Conservation (phyloP, 192 early-diverging fungal species). For the Pecoramyces ruminantium region DNA sequence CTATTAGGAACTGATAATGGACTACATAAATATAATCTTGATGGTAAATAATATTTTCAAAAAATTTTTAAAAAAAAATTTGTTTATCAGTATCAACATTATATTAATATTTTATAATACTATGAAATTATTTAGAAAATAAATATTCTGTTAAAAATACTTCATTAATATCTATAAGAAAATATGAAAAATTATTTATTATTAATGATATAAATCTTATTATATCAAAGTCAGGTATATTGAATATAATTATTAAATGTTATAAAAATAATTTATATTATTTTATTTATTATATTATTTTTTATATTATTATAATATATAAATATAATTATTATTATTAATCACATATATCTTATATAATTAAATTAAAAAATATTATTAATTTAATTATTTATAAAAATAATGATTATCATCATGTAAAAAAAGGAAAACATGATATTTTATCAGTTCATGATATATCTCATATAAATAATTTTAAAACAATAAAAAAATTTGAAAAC, state of each 20-base stretch:
- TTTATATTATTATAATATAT: too few species aligned
- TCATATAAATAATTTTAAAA: neutral
- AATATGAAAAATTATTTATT: constrained; percentile 25
- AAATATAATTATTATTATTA: too few species aligned
- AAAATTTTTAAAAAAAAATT: too few species aligned
- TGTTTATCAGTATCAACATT: neutral
- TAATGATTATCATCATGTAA: too few species aligned
- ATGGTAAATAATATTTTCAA: constrained; percentile 4
- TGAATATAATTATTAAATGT: neutral
- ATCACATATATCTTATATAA: too few species aligned
- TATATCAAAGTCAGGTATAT: constrained; percentile 25
- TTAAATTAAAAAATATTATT: too few species aligned
- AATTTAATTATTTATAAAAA: too few species aligned
- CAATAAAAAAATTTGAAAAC: neutral
- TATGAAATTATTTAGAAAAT: constrained; percentile 2
- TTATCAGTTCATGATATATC: neutral
- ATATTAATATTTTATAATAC: too few species aligned
- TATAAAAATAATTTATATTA: too few species aligned
- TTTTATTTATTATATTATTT: too few species aligned
- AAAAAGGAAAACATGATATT: neutral
- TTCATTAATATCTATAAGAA: constrained; percentile 17
- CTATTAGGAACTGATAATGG: constrained; percentile 37
- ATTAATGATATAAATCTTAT: constrained; percentile 23
- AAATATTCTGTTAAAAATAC: constrained; percentile 14
- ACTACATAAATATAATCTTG: constrained; percentile 24